These are phyloP conservation scores for Colletotrichum sp. DNA, from an alignment of 2,329 filamentous ascomycete species.

Conservation along the genomic window DNA sequence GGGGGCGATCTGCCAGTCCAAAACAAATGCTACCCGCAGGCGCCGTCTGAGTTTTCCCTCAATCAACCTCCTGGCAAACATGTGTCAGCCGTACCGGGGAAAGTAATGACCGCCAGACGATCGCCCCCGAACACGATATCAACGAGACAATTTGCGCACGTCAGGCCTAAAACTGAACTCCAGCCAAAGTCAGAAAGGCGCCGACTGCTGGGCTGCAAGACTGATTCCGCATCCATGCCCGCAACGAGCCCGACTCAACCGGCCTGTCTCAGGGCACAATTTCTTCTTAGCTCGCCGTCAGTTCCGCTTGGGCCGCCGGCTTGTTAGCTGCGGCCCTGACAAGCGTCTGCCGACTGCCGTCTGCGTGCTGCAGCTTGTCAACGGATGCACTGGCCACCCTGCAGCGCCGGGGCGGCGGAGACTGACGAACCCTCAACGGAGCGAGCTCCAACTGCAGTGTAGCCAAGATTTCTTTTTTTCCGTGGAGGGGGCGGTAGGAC, in stretches of 20 bases:
- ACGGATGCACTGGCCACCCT: neutral
- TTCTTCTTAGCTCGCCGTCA: neutral
- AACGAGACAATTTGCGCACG: neutral
- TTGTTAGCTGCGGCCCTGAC: neutral
- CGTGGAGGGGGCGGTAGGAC: neutral
- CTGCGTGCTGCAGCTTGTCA: neutral
- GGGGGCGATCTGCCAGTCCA: neutral
- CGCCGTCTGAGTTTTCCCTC: neutral
- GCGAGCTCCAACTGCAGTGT: neutral
- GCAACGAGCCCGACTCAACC: neutral
- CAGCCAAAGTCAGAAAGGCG: neutral
- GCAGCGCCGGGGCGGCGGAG: neutral
- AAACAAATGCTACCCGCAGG: neutral
- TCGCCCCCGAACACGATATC: neutral
- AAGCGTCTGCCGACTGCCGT: neutral
- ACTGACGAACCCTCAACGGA: neutral
- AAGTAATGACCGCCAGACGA: neutral
- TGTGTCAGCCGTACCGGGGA: neutral
- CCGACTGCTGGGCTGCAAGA: neutral
- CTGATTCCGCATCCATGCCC: neutral
- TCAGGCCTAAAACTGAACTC: neutral
- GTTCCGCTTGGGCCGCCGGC: neutral
- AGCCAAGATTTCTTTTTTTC: neutral
- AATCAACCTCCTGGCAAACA: neutral
- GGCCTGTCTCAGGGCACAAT: neutral